Base-by-base conservation (phyloP, 2,329 filamentous ascomycete species). In the Talaromyces sp. region DNA sequence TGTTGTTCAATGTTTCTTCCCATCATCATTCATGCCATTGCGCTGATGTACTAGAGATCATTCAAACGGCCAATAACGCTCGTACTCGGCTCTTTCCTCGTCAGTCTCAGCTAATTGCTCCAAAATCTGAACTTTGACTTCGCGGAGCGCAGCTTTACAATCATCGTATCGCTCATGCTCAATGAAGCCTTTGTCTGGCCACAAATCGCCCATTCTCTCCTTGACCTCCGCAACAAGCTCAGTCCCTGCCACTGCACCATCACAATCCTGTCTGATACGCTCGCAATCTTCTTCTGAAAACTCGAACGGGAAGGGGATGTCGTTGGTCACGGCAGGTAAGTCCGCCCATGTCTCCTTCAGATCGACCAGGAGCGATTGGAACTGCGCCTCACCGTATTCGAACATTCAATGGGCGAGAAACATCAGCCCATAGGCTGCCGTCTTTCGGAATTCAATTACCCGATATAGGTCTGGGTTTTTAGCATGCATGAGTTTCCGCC, bases 121-220 rank as follows among this genome's bases (percentile, higher is more conserved):
- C 51, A 69, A 57, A 48, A 69, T 63, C 54, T 59, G 61, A 48
- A n/a, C 28, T 57, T 66, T 70, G 31, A 67, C 51, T 60, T 68
- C 43, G 2, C 60, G 9, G 10, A 70, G 64, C 1, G 58, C 64
- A 63, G 63, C 64, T 62, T 64, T 67, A 59, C 65, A 67, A n/a
- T 65, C 65, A 58, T 65, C 53, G n/a, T 67, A 69, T 59, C 57
- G 59, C 60, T 67, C 63, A 2, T 65, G 55, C 57, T 67, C 62
- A 25, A 69, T 66, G n/a, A 67, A 64, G 13, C 66, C 67, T 57
- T 68, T 66, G 33, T 68, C 66, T 2, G 66, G 67, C 66, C 66
- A 69, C n/a, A 66, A 57, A 63, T 65, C 63, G 22, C 64, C 65
- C 43, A 70, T 22, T 36, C 15, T 62, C 59, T 70, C 64, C 57